A percentile compares a stretch with the other conserved stretches of the same genome.
phyloP scores from a whole-genome alignment of 768 basidiomycete genomes.

The Boletus rex-veris region DNA sequence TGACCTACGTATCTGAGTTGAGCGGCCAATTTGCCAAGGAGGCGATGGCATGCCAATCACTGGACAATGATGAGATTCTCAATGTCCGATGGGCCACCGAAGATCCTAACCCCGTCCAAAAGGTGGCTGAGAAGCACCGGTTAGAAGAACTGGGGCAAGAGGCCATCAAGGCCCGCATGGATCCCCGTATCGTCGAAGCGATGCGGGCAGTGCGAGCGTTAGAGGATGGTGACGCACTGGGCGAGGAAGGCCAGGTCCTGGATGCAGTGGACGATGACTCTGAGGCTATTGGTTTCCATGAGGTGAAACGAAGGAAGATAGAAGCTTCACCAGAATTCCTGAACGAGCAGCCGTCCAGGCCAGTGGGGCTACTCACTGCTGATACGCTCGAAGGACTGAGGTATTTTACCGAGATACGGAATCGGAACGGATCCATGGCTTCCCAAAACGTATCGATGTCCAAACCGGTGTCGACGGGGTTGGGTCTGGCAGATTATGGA shows the following conservation, averaged over 20 bases:
- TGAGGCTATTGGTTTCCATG: conserved; percentile 36
- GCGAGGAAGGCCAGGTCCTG: conserved; percentile 35
- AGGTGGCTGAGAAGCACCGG: conserved; percentile 78
- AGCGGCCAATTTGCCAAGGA: conserved; percentile 96
- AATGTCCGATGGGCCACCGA: conserved; percentile 99
- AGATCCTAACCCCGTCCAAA: conserved; percentile 92
- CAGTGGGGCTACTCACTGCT: conserved; percentile 65
- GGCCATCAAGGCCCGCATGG: conserved; percentile 81
- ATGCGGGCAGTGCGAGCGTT: conserved; percentile 82
- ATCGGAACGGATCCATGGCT: conserved; percentile 46
- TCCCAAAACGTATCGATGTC: conserved; percentile 29
- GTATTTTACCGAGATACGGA: conserved; percentile 86
- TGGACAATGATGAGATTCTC: conserved; percentile 95
- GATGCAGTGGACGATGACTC: conserved; percentile 32
- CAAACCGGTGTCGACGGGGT: conserved; percentile 36
- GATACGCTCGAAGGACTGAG: conserved; percentile 89
- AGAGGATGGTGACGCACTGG: conserved; percentile 66
- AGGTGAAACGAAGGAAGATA: conserved; percentile 35
- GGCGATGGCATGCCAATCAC: conserved; percentile 96
- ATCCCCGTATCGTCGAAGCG: conserved; percentile 85
- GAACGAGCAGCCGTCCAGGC: conserved; percentile 33
- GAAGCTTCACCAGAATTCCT: conserved; percentile 27
- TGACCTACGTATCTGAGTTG: conserved; percentile 85
- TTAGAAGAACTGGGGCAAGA: conserved; percentile 83
- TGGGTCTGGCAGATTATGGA: conserved; percentile 73